Conservation (phyloP, 495 filamentous ascomycete species). For the Xylaria flabelliformis region DNA sequence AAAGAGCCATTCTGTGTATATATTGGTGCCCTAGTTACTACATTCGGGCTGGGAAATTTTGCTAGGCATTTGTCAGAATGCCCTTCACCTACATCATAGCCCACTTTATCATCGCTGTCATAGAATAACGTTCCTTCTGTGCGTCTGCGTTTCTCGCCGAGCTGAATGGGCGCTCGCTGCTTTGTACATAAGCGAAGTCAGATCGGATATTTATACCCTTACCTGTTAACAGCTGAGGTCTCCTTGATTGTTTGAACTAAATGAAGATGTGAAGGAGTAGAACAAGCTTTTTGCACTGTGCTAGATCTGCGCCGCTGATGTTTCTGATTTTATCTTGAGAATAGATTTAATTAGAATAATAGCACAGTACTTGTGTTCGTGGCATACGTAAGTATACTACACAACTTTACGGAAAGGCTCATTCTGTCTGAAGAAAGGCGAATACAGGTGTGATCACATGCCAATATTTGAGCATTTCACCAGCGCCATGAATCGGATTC, state of each 20-base stretch:
- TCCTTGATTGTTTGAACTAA: background rate
- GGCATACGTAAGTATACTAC: background rate
- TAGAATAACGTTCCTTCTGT: slow-evolving; percentile 11
- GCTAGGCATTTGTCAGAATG: background rate
- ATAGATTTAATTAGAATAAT: background rate
- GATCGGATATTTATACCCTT: slow-evolving; percentile 20
- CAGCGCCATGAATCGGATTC: background rate
- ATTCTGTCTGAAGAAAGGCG: background rate
- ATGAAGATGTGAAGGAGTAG: background rate
- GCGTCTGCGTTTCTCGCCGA: slow-evolving; percentile 3
- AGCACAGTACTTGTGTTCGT: background rate
- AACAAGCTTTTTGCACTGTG: background rate
- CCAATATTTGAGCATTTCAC: background rate
- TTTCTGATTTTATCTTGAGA: background rate
- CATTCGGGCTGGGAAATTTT: background rate
- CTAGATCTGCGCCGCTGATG: background rate
- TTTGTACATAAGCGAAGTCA: slow-evolving; percentile 18
- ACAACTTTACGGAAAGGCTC: background rate
- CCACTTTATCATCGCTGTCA: slow-evolving; percentile 1
- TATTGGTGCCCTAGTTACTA: slow-evolving; percentile 18
- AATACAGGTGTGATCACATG: background rate
- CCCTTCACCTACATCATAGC: background rate
- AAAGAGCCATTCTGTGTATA: slow-evolving; percentile 24
- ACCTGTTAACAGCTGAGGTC: background rate
- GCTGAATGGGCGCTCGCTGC: slow-evolving; percentile 17